Evolutionary conservation across 805 yeast species (phyloP).

Genomic region (Yamadazyma insecticola): DNA sequence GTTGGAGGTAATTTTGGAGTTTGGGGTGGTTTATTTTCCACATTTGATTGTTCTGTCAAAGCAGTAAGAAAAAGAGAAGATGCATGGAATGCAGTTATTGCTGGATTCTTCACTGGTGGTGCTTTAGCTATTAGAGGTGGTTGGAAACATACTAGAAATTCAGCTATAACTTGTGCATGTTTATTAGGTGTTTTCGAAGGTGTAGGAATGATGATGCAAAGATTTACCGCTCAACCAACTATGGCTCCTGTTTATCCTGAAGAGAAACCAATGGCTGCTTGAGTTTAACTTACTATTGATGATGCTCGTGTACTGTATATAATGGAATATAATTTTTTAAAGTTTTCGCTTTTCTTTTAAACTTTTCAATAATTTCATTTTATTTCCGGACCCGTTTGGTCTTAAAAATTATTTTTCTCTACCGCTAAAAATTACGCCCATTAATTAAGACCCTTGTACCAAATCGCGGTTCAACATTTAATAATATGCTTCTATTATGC

Average conservation of each 20-base stretch:
- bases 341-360: no score
- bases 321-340: no score
- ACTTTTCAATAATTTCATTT: no score
- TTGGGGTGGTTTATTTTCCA: constrained; percentile 98
- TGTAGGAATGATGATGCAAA: constrained; percentile 93
- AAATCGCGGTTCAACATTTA: no score
- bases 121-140: constrained; percentile 98
- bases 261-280: constrained; percentile 35
- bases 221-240: constrained; percentile 76
- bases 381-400: no score
- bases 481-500: no score
- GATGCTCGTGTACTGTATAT: no score
- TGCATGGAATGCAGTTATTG: constrained; percentile 96
- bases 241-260: constrained; percentile 44
- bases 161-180: constrained; percentile 97
- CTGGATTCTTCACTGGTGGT: constrained; percentile 98
- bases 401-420: no score
- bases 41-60: constrained; percentile 92
- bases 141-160: constrained; percentile 92
- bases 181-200: constrained; percentile 96
- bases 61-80: constrained; percentile 97
- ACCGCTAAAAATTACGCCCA: no score
- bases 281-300: constrained; percentile 3
- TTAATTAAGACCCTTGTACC: no score
- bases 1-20: constrained; percentile 99